Evolutionary conservation across 371 early-diverging fungal species (phyloP), one percentile per base, ranked within the genome.

Genomic region (Mucor plumbeus): DNA sequence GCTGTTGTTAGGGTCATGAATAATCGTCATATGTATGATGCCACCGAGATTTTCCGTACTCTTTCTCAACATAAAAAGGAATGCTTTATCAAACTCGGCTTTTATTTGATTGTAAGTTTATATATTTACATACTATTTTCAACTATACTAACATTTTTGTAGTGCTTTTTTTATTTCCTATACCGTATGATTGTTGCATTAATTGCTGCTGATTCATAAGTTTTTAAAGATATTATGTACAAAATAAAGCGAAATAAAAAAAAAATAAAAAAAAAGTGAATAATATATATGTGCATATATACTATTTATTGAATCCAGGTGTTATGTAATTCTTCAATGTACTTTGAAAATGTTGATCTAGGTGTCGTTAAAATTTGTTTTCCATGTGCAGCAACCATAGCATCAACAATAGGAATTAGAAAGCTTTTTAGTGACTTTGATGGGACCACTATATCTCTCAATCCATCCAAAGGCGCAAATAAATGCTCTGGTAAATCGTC

Each of bases 1-100:
- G 13, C 21, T 19, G 21, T 26, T 19, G 21, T 43, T 62, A 95
- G 94, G 78, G 86, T 96, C 43, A 78, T 88, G 58, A 90, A 90
- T 69, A 83, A 87, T 64, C 89, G 90, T 69, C 95, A 96, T 82
- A 90, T 92, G 88, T 95, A 91, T 76, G 98, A 98, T 79, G 95
- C 98, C 5, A 98, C 98, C 50, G 97, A 97, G 79, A 96, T 98
- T 68, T 98, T 98, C 88, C 90, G 97, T 67, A 95, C 95, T 10
- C 70, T 97, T 43, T 80, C 87, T 17, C 79, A 81, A 59, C 95
- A 97, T 77, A 98, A 98, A 84, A 90, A 91, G 83, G 98, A 98
- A 81, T 89, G 92, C 78, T 97, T 97, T 72, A 84, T 94, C 79
- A 98, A 98, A 81, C 88, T 98, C 14, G 96, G 91, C 31, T 98